Conservation (phyloP, 2,329 filamentous ascomycete species). For the Didymella sp. region DNA sequence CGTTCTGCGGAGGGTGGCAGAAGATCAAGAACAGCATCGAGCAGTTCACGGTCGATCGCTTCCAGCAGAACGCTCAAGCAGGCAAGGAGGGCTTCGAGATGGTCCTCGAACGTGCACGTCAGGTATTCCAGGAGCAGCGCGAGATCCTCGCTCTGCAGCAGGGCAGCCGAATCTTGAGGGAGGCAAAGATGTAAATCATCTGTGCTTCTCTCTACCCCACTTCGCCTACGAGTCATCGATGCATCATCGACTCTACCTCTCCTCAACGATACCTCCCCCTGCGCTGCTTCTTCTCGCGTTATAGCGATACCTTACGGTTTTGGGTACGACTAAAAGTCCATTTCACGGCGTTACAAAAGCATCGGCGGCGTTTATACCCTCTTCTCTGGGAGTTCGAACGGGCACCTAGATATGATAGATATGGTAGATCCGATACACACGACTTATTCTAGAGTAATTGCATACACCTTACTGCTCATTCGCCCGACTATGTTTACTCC, state of each 20-base stretch:
- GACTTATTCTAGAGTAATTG: constrained; percentile 11
- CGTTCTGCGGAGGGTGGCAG: constrained; percentile 95
- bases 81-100: constrained; percentile 95
- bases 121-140: constrained; percentile 89
- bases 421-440: constrained; percentile 15
- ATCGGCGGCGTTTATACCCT: constrained; percentile 21
- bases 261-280: constrained; percentile 7
- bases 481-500: not conserved
- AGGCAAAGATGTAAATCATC: constrained; percentile 41
- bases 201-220: not conserved
- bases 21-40: constrained; percentile 96
- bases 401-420: constrained; percentile 17
- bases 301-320: constrained; percentile 10
- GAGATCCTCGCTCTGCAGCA: constrained; percentile 62
- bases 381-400: not conserved
- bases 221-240: not conserved
- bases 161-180: constrained; percentile 40
- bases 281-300: constrained; percentile 7
- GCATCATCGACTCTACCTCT: not conserved
- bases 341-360: constrained; percentile 18
- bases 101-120: constrained; percentile 89
- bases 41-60: constrained; percentile 85
- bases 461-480: constrained; percentile 2
- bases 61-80: constrained; percentile 88
- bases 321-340: constrained; percentile 15